These are phyloP conservation scores for Nakazawaea ambrosiae DNA, from an alignment of 805 yeast genomes.

Conservation along the genomic window DNA sequence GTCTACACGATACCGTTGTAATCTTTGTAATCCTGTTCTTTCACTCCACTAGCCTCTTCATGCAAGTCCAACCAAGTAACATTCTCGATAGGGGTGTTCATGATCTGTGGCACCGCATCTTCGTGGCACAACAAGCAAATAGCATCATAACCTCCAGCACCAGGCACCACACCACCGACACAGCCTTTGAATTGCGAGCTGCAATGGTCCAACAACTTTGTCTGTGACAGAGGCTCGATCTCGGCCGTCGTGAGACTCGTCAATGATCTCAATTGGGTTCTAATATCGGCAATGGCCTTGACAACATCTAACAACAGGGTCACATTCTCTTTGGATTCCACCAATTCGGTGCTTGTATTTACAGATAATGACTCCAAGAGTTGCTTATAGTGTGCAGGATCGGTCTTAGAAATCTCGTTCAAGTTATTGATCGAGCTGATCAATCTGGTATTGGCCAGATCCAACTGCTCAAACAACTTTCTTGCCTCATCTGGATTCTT, in stretches of 20 bases:
- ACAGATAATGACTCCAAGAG: conserved; percentile 16
- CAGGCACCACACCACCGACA: conserved; percentile 95
- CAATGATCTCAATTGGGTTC: conserved; percentile 51
- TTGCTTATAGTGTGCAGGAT: conserved; percentile 29
- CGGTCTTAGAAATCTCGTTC: conserved; percentile 21
- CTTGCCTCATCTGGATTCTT: conserved; percentile 42
- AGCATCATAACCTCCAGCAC: conserved; percentile 98
- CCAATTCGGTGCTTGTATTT: conserved; percentile 13
- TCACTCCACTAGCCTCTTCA: conserved; percentile 56
- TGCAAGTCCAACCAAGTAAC: conserved; percentile 65
- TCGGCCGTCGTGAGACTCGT: conserved; percentile 70
- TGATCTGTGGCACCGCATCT: conserved; percentile 29
- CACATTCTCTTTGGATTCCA: conserved; percentile 4
- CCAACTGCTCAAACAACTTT: conserved; percentile 46
- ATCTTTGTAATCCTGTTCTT: conserved; percentile 32
- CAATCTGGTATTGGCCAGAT: conserved; percentile 51
- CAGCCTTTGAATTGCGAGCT: conserved; percentile 55
- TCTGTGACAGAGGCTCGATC: conserved; percentile 82
- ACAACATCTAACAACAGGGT: conserved; percentile 27
- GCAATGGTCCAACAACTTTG: conserved; percentile 56
- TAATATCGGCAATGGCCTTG: conserved; percentile 38
- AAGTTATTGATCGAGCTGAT: conserved; percentile 41
- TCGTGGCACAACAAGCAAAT: conserved; percentile 63
- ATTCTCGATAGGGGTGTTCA: conserved; percentile 22
- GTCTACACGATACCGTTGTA: too few relatives aligned